phyloP scores from a whole-genome alignment of 2,329 filamentous ascomycete genomes.

The Trichothecium sympodiale region DNA sequence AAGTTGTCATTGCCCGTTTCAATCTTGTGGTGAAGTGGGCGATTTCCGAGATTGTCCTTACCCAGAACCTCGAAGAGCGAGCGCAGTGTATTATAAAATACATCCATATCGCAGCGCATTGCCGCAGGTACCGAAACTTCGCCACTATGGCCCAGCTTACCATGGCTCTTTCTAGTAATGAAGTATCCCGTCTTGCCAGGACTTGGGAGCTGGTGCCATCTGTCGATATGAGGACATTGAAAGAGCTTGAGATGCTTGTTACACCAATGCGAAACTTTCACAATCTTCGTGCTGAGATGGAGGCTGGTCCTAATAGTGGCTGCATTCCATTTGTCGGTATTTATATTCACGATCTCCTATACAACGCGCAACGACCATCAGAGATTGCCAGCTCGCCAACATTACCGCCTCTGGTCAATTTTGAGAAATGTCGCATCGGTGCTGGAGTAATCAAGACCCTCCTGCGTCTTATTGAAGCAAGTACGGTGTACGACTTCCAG shows the following conservation, averaged over 20 bases:
- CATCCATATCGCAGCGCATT: conserved; percentile 71
- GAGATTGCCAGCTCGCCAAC: conserved; percentile 59
- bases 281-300: conserved; percentile 70
- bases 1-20: conserved; percentile 76
- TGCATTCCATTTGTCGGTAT: conserved; percentile 79
- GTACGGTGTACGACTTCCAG: conserved; percentile 61
- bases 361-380: conserved; percentile 68
- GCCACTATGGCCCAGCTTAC: conserved; percentile 75
- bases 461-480: conserved; percentile 67
- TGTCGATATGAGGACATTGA: conserved; percentile 53
- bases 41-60: conserved; percentile 68
- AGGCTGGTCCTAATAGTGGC: conserved; percentile 52
- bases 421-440: conserved; percentile 68
- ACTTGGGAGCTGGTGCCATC: conserved; percentile 64
- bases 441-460: conserved; percentile 72
- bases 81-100: conserved; percentile 69
- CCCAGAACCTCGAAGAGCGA: conserved; percentile 58
- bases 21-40: conserved; percentile 86
- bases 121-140: conserved; percentile 68
- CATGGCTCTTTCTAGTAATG: conserved; percentile 64
- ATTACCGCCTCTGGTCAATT: conserved; percentile 65
- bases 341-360: conserved; percentile 75
- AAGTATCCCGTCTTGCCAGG: conserved; percentile 53
- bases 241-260: conserved; percentile 59
- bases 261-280: conserved; percentile 71